A percentile compares a stretch with the other conserved stretches of the same genome.
Conservation (phyloP, 129 eudicot genomes). For the Silybum marianum region DNA sequence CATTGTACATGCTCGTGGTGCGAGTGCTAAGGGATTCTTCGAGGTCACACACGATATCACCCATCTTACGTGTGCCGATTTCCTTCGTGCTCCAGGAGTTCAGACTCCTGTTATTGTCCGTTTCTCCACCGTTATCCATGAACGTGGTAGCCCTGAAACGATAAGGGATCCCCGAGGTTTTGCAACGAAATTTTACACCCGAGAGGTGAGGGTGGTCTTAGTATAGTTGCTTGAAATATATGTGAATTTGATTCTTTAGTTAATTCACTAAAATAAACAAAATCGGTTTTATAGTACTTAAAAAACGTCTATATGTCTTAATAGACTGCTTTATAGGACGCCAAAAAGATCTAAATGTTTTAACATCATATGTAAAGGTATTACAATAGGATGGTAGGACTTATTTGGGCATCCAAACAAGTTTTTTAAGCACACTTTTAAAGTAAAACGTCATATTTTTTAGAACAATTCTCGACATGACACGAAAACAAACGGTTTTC, state of each 20-base stretch:
- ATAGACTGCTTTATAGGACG: background rate
- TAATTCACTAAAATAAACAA: background rate
- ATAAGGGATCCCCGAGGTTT: slow-evolving; percentile 74
- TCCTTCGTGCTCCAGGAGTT: slow-evolving; percentile 66
- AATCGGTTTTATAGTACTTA: background rate
- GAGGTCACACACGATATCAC: slow-evolving; percentile 72
- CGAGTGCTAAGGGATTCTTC: slow-evolving; percentile 79
- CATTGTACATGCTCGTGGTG: slow-evolving; percentile 74
- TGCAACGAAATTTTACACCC: slow-evolving; percentile 67
- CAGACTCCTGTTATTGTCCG: slow-evolving; percentile 82
- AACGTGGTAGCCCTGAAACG: slow-evolving; percentile 82
- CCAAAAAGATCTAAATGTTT: background rate
- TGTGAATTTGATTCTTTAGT: background rate
- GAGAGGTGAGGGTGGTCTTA: slow-evolving; percentile 45
- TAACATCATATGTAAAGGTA: background rate
- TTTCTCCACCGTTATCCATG: slow-evolving; percentile 76
- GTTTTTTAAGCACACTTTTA: too few species aligned
- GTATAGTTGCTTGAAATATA: background rate
- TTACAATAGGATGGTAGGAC: background rate
- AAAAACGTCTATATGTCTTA: background rate
- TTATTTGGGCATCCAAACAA: background rate
- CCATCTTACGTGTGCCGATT: slow-evolving; percentile 71
- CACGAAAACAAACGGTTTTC: too few species aligned
- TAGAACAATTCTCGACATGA: too few species aligned
- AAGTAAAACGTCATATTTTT: too few species aligned